Percentiles rank a stretch among this genome's conserved stretches.
These are phyloP conservation scores for Digitaria exilis DNA, from an alignment of 202 grass and related monocot species.

Conservation along the genomic window DNA sequence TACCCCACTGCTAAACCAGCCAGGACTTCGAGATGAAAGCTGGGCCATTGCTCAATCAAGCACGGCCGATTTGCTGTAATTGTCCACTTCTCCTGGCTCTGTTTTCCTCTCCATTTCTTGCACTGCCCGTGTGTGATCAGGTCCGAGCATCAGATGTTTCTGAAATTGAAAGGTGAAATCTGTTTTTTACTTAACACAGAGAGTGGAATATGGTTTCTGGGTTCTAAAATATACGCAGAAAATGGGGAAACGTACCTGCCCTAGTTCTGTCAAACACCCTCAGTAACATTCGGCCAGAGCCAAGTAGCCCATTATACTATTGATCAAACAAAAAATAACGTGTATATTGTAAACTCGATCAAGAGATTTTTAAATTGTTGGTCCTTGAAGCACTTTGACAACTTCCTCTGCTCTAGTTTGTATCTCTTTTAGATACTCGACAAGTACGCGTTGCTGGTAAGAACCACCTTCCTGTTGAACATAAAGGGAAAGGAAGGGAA, in stretches of 20 bases:
- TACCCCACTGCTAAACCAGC: background rate
- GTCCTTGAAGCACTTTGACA: slow-evolving; percentile 71
- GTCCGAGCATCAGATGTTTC: background rate
- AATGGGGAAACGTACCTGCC: background rate
- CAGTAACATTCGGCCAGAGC: background rate
- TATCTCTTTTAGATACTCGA: slow-evolving; percentile 93
- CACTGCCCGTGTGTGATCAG: background rate
- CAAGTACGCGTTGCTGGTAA: slow-evolving; percentile 78
- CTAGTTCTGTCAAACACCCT: background rate
- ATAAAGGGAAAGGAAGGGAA: background rate
- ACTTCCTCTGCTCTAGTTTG: slow-evolving; percentile 75
- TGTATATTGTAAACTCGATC: background rate
- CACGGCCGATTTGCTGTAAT: background rate
- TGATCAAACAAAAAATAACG: background rate
- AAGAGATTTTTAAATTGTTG: slow-evolving; percentile 25
- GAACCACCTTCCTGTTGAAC: slow-evolving; percentile 85
- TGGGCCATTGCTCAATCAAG: background rate
- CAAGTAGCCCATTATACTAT: background rate
- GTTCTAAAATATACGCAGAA: background rate
- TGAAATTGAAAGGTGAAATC: slow-evolving; percentile 4
- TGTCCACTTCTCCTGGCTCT: background rate
- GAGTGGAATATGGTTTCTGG: background rate
- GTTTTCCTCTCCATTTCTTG: background rate
- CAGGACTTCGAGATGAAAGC: background rate
- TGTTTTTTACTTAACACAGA: background rate